Evolutionary conservation across 306 rosid species (phyloP).

Genomic region (Geum urbanum): DNA sequence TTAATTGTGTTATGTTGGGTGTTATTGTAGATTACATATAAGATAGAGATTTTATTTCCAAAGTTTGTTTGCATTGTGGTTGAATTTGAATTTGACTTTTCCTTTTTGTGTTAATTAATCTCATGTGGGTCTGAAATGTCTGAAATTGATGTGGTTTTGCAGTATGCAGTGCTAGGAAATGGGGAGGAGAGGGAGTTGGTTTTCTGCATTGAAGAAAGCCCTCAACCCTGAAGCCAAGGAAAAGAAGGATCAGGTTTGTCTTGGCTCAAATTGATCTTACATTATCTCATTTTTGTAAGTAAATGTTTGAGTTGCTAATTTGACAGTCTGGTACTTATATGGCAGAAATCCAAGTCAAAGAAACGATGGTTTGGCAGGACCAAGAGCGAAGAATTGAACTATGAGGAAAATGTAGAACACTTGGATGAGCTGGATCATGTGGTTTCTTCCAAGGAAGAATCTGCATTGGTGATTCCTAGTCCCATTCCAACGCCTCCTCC

Average conservation of each 20-base stretch:
- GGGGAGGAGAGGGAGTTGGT: conserved; percentile 94
- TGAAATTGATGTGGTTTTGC: conserved; percentile 9
- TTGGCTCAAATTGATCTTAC: neutral
- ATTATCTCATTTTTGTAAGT: neutral
- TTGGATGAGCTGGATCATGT: neutral
- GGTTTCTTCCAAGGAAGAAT: conserved; percentile 20
- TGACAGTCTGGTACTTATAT: neutral
- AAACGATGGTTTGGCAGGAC: conserved; percentile 55
- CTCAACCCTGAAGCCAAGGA: conserved; percentile 50
- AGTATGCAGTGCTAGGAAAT: conserved; percentile 44
- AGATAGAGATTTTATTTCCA: neutral
- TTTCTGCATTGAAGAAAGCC: conserved; percentile 75
- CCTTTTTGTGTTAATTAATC: conserved; percentile 7
- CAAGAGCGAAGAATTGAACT: conserved; percentile 27
- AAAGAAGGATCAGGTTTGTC: conserved; percentile 69
- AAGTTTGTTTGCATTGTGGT: conserved; percentile 6
- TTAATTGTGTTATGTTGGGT: conserved; percentile 8
- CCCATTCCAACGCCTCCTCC: conserved; percentile 19
- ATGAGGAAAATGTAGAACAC: neutral
- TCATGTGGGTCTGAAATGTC: conserved; percentile 10
- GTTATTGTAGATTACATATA: conserved; percentile 19
- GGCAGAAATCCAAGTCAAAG: conserved; percentile 59
- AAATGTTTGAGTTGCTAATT: conserved; percentile 14
- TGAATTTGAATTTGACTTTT: conserved; percentile 20
- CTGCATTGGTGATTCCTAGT: conserved; percentile 28